Evolutionary conservation across 2,329 filamentous ascomycete species (phyloP).

Genomic region (Calycina marina): DNA sequence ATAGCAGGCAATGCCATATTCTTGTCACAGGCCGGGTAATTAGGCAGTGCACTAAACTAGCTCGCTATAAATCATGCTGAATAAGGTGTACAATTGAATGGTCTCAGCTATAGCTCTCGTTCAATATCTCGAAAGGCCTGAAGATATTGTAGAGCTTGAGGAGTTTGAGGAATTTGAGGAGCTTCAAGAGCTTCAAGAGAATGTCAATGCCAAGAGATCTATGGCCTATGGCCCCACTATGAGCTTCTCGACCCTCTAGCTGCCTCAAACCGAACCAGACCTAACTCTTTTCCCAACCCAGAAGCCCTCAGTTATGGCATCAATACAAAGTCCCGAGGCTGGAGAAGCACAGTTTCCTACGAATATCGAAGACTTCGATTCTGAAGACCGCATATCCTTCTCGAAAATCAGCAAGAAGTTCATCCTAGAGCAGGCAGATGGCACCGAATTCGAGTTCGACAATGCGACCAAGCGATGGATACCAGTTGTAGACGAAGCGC

Average conservation of each 20-base stretch:
- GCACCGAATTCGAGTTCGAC: conserved; percentile 75
- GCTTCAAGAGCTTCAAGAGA: no score
- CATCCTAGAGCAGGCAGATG: conserved; percentile 72
- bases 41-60: no score
- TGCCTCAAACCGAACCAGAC: not conserved
- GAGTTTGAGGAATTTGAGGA: no score
- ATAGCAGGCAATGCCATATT: no score
- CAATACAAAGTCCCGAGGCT: not conserved
- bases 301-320: not conserved
- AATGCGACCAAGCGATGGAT: conserved; percentile 59
- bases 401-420: conserved; percentile 72
- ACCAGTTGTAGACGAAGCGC: conserved; percentile 47
- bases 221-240: not conserved
- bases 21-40: no score
- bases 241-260: not conserved
- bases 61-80: no score
- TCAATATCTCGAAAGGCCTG: no score
- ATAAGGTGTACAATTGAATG: no score
- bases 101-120: no score
- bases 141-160: no score
- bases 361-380: conserved; percentile 39
- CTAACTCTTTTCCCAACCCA: not conserved
- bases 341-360: conserved; percentile 16
- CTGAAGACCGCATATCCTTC: conserved; percentile 72
- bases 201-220: not conserved